Evolutionary conservation across 495 filamentous ascomycete species (phyloP), one percentile per base, ranked within the genome.

Genomic region (Hyphodiscus hymeniophilus): DNA sequence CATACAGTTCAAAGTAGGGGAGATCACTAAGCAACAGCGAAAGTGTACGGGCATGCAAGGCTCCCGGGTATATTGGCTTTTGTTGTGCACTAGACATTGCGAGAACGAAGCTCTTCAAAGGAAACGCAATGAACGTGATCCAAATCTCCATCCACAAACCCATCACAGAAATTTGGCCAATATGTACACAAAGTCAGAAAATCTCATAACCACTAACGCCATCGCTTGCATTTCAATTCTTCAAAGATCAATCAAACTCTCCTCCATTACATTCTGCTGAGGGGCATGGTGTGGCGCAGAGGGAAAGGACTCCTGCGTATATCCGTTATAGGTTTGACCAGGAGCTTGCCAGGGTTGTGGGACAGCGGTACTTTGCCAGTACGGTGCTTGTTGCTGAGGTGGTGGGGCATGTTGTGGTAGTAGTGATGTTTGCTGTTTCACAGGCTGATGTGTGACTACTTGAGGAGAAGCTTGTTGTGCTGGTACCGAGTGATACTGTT

Each of bases 241-340:
- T 65, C 66, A 87, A 47, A 87, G 68, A 60, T 97, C 91, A 66
- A 97, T 97, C 63, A 97, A 67, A 57, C 85, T 89, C 66, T 97
- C 91, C 65, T 97, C 91, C 47, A 87, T 72, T 12, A 78, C 75
- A 10, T 78, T 72, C 45, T 79, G 70, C 32, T 66, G 64, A 47
- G 76, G 73, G 24, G 78, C 72, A 54, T 84, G 75, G 55, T 78
- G 79, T 24, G 79, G 79, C 42, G 74, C 85, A 0, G 70, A 65
- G 35, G 84, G 81, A 59, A 88, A 82, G 32, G 77, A 63, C 31
- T 85, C 77, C 54, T 81, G 76, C 2, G 68, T 70, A 55, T 84
- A 87, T 8, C 80, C 71, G 2, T 63, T 55, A 47, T 80, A 72
- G 7, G 72, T 64, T 5, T 68, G 53, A 22, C 52, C 47, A 0